Evolutionary conservation across 192 early-diverging fungal species (phyloP).

Genomic region (Podila minutissima): DNA sequence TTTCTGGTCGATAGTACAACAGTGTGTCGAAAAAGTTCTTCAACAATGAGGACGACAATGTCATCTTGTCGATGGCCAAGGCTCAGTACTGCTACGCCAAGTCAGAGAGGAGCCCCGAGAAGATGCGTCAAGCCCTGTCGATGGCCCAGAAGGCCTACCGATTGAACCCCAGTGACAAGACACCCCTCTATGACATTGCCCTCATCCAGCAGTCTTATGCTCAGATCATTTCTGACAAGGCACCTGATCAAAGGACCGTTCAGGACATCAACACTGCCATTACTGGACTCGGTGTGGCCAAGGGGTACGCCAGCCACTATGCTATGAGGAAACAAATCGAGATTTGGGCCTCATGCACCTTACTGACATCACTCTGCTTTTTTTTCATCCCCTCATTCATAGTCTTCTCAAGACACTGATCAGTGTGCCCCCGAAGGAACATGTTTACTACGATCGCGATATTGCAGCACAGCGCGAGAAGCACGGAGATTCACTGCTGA

Average conservation of each 20-base stretch:
- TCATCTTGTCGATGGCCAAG: slow-evolving; percentile 65
- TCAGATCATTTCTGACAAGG: slow-evolving; percentile 78
- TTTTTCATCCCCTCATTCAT: not conserved
- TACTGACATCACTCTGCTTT: slow-evolving; percentile 2
- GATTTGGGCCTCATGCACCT: not conserved
- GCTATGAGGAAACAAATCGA: too few species aligned
- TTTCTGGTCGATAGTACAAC: slow-evolving; percentile 63
- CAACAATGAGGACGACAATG: slow-evolving; percentile 58
- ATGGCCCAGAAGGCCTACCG: slow-evolving; percentile 60
- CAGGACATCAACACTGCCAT: slow-evolving; percentile 66
- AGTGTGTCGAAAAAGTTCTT: slow-evolving; percentile 64
- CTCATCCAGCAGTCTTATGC: slow-evolving; percentile 87
- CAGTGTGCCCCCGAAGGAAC: slow-evolving; percentile 51
- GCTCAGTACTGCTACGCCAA: slow-evolving; percentile 71
- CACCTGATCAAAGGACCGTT: slow-evolving; percentile 69
- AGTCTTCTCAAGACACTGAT: slow-evolving; percentile 53
- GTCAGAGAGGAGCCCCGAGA: slow-evolving; percentile 65
- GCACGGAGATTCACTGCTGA: slow-evolving; percentile 67
- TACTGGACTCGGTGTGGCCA: slow-evolving; percentile 63
- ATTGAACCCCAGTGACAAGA: slow-evolving; percentile 64
- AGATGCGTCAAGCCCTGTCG: slow-evolving; percentile 66
- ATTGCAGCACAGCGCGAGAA: slow-evolving; percentile 70
- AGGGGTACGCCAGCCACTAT: slow-evolving; percentile 16
- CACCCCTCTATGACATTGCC: slow-evolving; percentile 75
- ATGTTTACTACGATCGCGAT: slow-evolving; percentile 68